Conservation (phyloP, 495 filamentous ascomycete species). For the Cercophora samala region DNA sequence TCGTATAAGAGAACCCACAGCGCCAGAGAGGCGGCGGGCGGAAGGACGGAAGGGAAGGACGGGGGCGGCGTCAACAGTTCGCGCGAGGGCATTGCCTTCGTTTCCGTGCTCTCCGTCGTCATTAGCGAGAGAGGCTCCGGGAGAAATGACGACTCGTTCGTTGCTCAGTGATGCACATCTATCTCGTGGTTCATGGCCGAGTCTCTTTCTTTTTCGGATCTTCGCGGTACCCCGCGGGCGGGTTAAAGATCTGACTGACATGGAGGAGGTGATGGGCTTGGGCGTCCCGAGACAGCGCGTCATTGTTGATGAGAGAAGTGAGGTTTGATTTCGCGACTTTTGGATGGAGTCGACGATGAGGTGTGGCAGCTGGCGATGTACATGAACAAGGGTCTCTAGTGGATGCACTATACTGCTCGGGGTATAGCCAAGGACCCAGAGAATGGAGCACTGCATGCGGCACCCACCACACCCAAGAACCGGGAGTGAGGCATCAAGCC, state of each 20-base stretch:
- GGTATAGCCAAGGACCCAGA: not conserved
- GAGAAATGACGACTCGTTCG: not conserved
- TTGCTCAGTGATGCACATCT: not conserved
- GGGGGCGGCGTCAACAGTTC: not conserved
- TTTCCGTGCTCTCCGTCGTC: not conserved
- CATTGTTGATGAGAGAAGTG: not conserved
- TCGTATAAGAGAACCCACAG: not conserved
- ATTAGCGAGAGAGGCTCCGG: not conserved
- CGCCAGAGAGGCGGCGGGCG: not conserved
- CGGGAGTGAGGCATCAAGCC: constrained; percentile 6
- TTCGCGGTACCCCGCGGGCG: not conserved
- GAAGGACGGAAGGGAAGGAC: not conserved
- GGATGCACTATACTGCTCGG: not conserved
- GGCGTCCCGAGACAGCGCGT: not conserved
- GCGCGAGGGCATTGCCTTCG: not conserved
- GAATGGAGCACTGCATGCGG: constrained; percentile 1
- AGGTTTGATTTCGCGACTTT: not conserved
- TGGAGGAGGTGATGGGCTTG: not conserved
- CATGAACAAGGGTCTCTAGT: constrained; percentile 6
- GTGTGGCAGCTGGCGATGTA: constrained; percentile 1
- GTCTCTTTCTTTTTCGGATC: not conserved
- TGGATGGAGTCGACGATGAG: not conserved
- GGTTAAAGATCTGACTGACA: not conserved
- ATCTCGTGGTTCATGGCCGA: not conserved
- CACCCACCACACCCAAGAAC: constrained; percentile 2